Percentiles rank a stretch among this genome's conserved stretches.
phyloP scores from a whole-genome alignment of 73 alveolate genomes.

The Uronychia setigera region DNA sequence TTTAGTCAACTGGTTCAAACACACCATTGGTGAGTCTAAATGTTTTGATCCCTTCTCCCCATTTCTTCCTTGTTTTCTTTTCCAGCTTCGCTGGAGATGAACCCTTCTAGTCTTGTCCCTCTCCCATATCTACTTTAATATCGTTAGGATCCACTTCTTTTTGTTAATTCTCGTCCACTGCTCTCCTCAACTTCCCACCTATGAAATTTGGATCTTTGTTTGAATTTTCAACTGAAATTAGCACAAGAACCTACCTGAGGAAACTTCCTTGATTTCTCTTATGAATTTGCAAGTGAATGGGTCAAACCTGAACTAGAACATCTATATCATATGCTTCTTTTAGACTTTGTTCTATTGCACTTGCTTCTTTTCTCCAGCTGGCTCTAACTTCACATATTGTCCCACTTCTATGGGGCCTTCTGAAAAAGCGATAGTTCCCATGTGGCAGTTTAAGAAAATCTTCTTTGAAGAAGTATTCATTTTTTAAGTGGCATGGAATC shows the following conservation, averaged over 20 bases:
- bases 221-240: neutral
- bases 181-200: constrained; percentile 2
- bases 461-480: neutral
- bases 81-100: neutral
- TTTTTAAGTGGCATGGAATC: neutral
- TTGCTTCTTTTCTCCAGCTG: neutral
- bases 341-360: neutral
- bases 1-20: constrained; percentile 14
- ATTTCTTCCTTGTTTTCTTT: constrained; percentile 27
- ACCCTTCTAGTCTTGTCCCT: neutral
- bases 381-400: neutral
- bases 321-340: neutral
- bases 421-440: neutral
- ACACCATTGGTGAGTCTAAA: constrained; percentile 18
- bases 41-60: constrained; percentile 29
- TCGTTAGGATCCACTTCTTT: neutral
- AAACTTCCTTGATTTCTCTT: neutral
- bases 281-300: neutral
- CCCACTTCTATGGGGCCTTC: neutral
- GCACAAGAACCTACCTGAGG: neutral
- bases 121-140: constrained; percentile 7
- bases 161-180: constrained; percentile 2
- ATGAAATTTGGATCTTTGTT: neutral
- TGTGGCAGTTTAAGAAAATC: neutral
- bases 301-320: neutral